Evolutionary conservation across 2,329 filamentous ascomycete species (phyloP), one percentile per base, ranked within the genome.

Genomic region (Sphaerulina vaccinii): DNA sequence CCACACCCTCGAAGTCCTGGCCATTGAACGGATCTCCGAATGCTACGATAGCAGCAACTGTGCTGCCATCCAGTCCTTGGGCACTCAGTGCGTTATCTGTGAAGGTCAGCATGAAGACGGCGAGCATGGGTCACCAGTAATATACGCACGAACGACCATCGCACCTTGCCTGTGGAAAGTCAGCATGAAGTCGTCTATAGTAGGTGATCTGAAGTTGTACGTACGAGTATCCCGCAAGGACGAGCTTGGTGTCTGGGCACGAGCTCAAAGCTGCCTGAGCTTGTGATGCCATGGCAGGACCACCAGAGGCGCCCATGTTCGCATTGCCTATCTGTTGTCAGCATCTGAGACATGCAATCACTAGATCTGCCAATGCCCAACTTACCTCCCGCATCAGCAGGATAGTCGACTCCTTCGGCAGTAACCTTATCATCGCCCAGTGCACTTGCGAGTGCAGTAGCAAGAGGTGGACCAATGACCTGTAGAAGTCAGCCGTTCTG

Each of bases 21-120:
- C 58, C 57, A 39, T 64, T 65, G 37, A 63, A 49, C 5, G 63
- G 63, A 36, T 66, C 64, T 8, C 64, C 64, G 44, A 64, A 66
- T 19, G 56, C 57, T 8, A 65, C 61, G 2, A 60, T 59, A n/a
- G 60, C 64, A 19, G 62, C 61, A 21, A 64, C 54, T 21, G 59
- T 58, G 41, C 48, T 49, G n/a, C 59, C 57, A 36, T 61, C 52
- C 22, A 64, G 37, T 13, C 54, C 51, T 19, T 54, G 48, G 22
- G 37, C 21, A 15, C 41, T 44, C 24, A 58, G 40, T 22, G 60
- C 58, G 33, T 60, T 57, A 50, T 61, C 27, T 32, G n/a, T 13
- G 27, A 32, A 10, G 1, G n/a, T 32, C 27, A 32, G 27, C n/a
- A 32, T 32, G 27, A 10, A 32, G 8, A 10, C 27, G 11, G 27